Evolutionary conservation across 345 rosid genomes (phyloP).

Genomic region (Salix koriyanagi): DNA sequence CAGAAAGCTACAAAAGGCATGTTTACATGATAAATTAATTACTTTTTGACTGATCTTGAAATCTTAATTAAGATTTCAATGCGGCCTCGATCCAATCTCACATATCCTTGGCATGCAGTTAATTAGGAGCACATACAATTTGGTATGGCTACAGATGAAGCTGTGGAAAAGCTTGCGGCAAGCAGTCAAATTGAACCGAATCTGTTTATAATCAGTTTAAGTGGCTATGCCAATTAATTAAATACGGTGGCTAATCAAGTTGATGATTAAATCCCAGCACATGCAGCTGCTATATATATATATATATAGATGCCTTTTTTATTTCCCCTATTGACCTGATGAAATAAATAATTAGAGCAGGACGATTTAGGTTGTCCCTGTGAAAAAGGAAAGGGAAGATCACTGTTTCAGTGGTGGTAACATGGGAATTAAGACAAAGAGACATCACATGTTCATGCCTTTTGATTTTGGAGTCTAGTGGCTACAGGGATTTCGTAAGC

Average conservation of each 20-base stretch:
- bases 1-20: too few species aligned
- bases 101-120: not conserved
- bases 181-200: too few species aligned
- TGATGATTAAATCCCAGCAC: not conserved
- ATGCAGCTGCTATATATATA: not conserved
- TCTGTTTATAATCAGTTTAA: too few species aligned
- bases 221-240: too few species aligned
- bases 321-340: not conserved
- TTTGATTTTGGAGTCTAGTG: slow-evolving; percentile 2
- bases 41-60: not conserved
- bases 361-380: not conserved
- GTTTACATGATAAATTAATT: not conserved
- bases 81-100: not conserved
- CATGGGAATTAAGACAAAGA: not conserved
- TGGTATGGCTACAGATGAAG: too few species aligned
- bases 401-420: slow-evolving; percentile 1
- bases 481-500: not conserved
- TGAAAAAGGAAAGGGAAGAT: not conserved
- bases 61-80: not conserved
- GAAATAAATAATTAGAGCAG: not conserved
- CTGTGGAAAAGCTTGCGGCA: too few species aligned
- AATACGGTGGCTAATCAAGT: not conserved
- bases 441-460: slow-evolving; percentile 29
- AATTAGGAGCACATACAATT: too few species aligned
- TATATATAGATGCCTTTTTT: not conserved